Evolutionary conservation across 805 yeast genomes (phyloP), one percentile per base, ranked within the genome.

Genomic region (Kluyveromyces starmeri): DNA sequence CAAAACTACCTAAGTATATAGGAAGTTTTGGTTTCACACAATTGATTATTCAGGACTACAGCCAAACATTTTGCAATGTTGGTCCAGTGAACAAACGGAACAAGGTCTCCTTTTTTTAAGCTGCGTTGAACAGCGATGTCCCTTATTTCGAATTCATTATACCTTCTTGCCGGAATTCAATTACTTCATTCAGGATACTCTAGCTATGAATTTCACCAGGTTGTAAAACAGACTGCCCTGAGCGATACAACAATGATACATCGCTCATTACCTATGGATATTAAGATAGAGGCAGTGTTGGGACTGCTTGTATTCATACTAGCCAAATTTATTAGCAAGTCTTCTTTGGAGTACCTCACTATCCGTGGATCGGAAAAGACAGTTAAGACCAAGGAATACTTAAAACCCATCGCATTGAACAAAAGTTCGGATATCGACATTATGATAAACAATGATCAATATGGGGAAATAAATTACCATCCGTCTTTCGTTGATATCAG

Each of bases 131-230:
- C 23, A 20, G 12, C 30, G n/a, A 39, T 39, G 42, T 11, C 36
- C 4, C 10, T 38, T 5, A 5, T 40, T n/a, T 36, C 43, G 2
- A 42, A 42, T 29, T 20, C 25, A 9, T 13, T 44, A 1, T 25
- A 40, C 5, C 2, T 35, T 7, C 25, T 42, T 16, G 33, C 46
- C 8, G 2, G 35, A 10, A 11, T 36, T 13, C 47, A 43, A 28
- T 32, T 54, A 4, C 20, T 49, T 3, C 63, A 58, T 39, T 42
- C 61, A 6, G 61, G 53, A 1, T 55, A 51, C 34, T 54, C 61
- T 7, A 54, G 59, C 16, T 54, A 52, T 37, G 61, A 57, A 37
- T 58, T 50, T 33, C 48, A 53, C 32, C 53, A 47, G 28, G 29
- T 53, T 14, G 46, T 47, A 20, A 47, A 42, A 23, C 31, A 40